Percentiles rank a stretch among this genome's conserved stretches.
Evolutionary conservation across 176 grass and related monocot genomes (phyloP).

Genomic region (Avena insularis): DNA sequence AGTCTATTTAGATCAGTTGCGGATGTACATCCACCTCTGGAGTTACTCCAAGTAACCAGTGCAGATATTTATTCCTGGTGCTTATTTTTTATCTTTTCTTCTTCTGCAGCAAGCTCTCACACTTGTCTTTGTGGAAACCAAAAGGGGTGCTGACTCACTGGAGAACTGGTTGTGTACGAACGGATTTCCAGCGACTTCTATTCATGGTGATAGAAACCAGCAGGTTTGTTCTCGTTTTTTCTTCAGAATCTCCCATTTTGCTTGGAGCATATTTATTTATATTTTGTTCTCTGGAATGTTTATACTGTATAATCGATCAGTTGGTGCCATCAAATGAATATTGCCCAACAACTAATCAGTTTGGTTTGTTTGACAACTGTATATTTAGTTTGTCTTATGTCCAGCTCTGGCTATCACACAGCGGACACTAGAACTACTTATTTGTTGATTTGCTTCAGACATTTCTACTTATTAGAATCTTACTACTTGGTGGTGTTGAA

Average conservation of each 20-base stretch:
- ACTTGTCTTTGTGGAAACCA: conserved; percentile 97
- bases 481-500: not conserved
- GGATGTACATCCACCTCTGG: not conserved
- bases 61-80: not conserved
- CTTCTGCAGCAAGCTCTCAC: conserved; percentile 77
- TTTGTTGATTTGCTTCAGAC: not conserved
- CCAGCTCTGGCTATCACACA: not conserved
- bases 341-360: not conserved
- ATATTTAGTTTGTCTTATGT: conserved; percentile 9
- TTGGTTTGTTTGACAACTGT: not conserved
- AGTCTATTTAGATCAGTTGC: not conserved
- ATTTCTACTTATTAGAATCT: conserved; percentile 14
- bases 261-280: conserved; percentile 6
- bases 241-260: not conserved
- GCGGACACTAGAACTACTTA: not conserved
- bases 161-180: conserved; percentile 94
- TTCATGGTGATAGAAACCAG: conserved; percentile 98
- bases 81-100: conserved; percentile 13
- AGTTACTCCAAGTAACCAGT: not conserved
- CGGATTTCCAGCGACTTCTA: conserved; percentile 96
- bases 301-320: not conserved
- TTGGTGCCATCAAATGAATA: conserved; percentile 17
- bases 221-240: conserved; percentile 65
- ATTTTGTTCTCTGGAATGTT: not conserved
- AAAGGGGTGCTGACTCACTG: conserved; percentile 93